Base-by-base conservation (phyloP, 108 stramenopile species). In the Pseudonitzschia delicatissima region DNA sequence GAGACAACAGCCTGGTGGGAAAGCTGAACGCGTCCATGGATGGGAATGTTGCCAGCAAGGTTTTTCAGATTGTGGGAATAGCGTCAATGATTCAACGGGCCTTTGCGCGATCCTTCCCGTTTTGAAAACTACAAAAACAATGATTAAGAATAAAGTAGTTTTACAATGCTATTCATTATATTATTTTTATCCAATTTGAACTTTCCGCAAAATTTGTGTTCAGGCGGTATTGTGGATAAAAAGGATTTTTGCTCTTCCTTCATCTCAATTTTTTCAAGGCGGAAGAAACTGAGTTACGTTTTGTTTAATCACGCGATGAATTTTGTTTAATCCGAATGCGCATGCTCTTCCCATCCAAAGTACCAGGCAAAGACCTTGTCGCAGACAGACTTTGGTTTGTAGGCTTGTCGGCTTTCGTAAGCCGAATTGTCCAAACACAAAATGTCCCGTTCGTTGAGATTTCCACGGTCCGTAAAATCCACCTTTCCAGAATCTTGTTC, bases 41-140 rank as follows among this genome's bases (percentile, higher is more conserved):
- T 61, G 39, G 36, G 17, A 61, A 61, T 26, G 20, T 61, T 27
- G 60, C 39, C 21, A 61, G 32, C 20, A 61, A 36, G 36, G 39
- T 42, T 13, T 35, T 61, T 6, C 60, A 61, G 40, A 18, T 37
- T n/a, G 37, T 61, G 5, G 60, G 39, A 7, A 5, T 61, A 21
- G 60, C 60, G 11, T 61, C 37, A 2, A 61, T 61, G 60, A 36
- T 61, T 40, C 60, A 35, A 25, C 60, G 60, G 36, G 60, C 60
- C 32, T 8, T 61, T 12, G 39, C 18, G 18, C 36, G 60, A 40
- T 40, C 60, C 17, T n/a, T n/a, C n/a, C n/a, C n/a, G n/a, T n/a
- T n/a, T n/a, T n/a, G n/a, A n/a, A n/a, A n/a, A n/a, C n/a, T n/a
- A n/a, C n/a, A n/a, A n/a, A n/a, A n/a, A n/a, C n/a, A n/a, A n/a